Conservation (phyloP, 2,329 filamentous ascomycete species). For the Cytospora paraplurivora region DNA sequence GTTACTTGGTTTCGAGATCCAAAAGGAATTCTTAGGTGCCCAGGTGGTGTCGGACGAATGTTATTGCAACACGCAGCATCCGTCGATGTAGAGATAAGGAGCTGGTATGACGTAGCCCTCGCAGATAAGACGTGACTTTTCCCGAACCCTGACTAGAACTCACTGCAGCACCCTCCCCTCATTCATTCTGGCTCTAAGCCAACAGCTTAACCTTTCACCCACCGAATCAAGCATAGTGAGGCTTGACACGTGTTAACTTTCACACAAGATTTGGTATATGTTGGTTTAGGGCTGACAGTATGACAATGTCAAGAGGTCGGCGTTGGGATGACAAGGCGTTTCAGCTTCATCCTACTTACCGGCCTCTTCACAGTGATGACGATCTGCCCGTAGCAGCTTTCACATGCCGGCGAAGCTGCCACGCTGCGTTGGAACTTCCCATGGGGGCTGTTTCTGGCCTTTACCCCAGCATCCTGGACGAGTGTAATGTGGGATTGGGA, state of each 20-base stretch:
- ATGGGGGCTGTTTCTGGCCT: conserved; percentile 8
- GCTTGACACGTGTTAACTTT: no score
- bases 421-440: background rate
- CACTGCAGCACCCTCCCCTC: no score
- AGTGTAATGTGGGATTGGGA: background rate
- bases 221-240: no score
- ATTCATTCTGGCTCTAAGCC: no score
- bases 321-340: no score
- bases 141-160: conserved; percentile 2
- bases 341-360: background rate
- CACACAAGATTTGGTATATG: no score
- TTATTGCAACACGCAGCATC: background rate
- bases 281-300: background rate
- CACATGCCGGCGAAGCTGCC: conserved; percentile 21
- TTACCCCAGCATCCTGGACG: background rate
- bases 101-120: conserved; percentile 13
- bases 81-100: background rate
- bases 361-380: background rate
- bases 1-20: background rate
- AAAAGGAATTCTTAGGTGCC: background rate
- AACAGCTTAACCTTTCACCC: no score
- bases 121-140: conserved; percentile 2
- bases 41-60: background rate
- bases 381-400: conserved; percentile 3
- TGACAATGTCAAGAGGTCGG: background rate